Base-by-base conservation (phyloP, 306 rosid species). In the Citrullus amarus region DNA sequence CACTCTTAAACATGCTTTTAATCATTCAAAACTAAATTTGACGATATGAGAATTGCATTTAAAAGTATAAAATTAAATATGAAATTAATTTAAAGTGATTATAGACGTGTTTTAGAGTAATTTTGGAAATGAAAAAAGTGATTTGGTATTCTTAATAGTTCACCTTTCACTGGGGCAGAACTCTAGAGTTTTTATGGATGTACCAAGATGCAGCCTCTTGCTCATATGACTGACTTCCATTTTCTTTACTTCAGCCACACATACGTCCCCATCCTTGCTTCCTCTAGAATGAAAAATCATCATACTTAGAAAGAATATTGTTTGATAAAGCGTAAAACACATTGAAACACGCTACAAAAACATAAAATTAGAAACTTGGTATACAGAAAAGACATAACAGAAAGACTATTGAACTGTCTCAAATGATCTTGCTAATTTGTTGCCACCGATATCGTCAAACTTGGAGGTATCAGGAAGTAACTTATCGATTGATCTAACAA, bases 111-210 rank as follows among this genome's bases (percentile, higher is more conserved):
- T 0, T 25, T 25, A 1, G 28, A 25, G 28, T 25, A 25, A 25
- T 0, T 25, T 25, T 25, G 28, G 28, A 25, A 25, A 25, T 1
- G 28, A 25, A 25, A 25, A 25, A 25, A 25, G 28, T 25, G 28
- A 25, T 25, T 25, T 1, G 28, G 28, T 1, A 25, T 25, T 25
- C 28, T 25, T 25, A 25, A 25, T 46, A 5, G 50, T 17, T 51
- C 82, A 89, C 98, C 97, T 95, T 87, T 95, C 98, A 60, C 81
- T 79, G 79, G 98, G 98, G 85, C 98, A 95, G 75, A 92, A 92
- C 46, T 89, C 95, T 8, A 95, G 84, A 1, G 92, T 81, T 61
- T 85, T 89, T 79, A 95, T 95, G 84, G 83, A 72, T 66, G 96
- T 90, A 78, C 97, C 97, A 60, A 92, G 86, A 79, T 95, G 97